Base-by-base conservation (phyloP, 1,284 basidiomycete species). In the Rhodotorula sp. region DNA sequence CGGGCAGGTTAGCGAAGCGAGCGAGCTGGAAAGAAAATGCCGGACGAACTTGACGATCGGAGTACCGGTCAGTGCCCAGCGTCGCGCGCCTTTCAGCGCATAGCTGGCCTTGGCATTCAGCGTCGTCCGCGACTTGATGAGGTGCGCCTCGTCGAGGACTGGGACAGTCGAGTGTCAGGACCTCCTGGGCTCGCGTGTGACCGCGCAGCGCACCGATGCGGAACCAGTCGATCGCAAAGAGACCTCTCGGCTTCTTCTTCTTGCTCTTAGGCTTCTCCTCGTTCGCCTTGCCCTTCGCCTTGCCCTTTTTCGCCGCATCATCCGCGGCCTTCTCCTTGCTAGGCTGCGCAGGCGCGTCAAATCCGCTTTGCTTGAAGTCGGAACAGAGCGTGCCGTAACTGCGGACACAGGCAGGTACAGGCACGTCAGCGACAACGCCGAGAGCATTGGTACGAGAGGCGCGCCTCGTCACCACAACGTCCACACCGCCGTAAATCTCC, bases 51-150 rank as follows among this genome's bases (percentile, higher is more conserved):
- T 99, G 68, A 98, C 92, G 71, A 99, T 98, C 0, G 95, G 95
- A 16, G 95, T 98, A 44, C 93, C 90, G 8, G 93, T 96, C 20
- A 97, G 86, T 8, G 91, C 91, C 95, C 95, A 99, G 72, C 91
- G 85, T 48, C 91, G 84, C 68, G 88, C 84, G 4, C 90, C 90
- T 58, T 85, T 85, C 11, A 99, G 84, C 13, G 89, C 90, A 78
- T 89, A 97, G 59, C 90, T 91, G 2, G 95, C 93, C 76, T 91
- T 92, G 0, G 95, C 92, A 16, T 90, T 91, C 78, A 92, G 89
- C 69, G 94, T 96, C 2, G 86, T 86, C 20, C 94, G 86, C 48
- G 91, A 94, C 81, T 97, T 97, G 83, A 94, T 96, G 73, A 91
- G 88, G 80, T 99, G 95, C 4, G 95, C 95, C 80, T 73, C 71